These are phyloP conservation scores for Tuber microsphaerosporum DNA, from an alignment of 495 filamentous ascomycete genomes.

Conservation along the genomic window DNA sequence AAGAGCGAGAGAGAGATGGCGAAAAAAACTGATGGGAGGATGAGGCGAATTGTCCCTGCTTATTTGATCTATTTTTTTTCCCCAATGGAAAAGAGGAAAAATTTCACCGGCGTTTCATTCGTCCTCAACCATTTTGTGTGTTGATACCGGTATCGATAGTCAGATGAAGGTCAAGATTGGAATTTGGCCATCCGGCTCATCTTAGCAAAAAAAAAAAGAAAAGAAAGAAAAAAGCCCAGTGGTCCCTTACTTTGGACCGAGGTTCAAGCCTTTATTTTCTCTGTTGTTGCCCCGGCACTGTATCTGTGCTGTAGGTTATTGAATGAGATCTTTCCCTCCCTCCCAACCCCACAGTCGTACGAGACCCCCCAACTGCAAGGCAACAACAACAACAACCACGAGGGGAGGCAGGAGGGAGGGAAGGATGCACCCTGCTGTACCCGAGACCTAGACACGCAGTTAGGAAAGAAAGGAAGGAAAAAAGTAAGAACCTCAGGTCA, in stretches of 20 bases:
- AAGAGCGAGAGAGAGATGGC: not conserved
- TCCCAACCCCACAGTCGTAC: not conserved
- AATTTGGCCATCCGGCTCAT: not conserved
- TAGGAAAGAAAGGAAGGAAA: not conserved
- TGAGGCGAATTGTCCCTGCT: constrained; percentile 3
- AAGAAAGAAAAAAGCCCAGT: not conserved
- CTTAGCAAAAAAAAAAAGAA: not conserved
- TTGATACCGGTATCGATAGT: not conserved
- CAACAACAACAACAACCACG: not conserved
- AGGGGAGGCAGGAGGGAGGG: not conserved
- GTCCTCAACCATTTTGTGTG: not conserved
- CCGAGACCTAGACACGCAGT: not conserved
- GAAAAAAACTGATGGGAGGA: constrained; percentile 3
- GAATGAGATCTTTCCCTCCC: not conserved
- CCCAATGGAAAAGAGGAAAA: not conserved
- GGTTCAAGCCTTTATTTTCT: not conserved
- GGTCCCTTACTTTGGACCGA: not conserved
- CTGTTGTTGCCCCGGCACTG: not conserved
- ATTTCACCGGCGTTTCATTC: not conserved
- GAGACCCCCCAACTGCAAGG: not conserved
- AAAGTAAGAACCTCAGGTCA: not conserved
- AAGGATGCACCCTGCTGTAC: not conserved
- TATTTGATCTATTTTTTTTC: not conserved
- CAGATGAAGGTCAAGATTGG: not conserved
- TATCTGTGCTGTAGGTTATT: not conserved